Percentiles rank a stretch among this genome's conserved stretches.
Conservation (phyloP, 2,329 filamentous ascomycete genomes). For the Colletotrichum spaethianum region DNA sequence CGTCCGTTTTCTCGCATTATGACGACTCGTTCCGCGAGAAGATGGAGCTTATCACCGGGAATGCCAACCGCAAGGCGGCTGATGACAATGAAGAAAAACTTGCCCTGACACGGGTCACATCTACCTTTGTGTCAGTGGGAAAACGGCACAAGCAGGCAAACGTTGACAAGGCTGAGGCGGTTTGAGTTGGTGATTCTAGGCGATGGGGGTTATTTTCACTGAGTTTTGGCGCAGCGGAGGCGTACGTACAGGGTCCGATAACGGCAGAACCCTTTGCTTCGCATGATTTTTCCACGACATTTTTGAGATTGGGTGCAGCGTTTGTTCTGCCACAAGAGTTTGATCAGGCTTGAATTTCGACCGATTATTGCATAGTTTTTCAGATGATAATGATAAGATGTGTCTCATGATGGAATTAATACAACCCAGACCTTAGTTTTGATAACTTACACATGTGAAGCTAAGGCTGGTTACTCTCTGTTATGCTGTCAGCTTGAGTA, state of each 20-base stretch:
- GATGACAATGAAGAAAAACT: slow-evolving; percentile 24
- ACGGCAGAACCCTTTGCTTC: background rate
- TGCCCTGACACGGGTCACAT: slow-evolving; percentile 7
- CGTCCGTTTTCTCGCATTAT: slow-evolving; percentile 38
- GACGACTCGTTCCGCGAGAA: slow-evolving; percentile 39
- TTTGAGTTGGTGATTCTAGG: background rate
- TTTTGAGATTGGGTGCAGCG: background rate
- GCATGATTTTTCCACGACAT: background rate
- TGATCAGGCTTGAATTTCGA: background rate
- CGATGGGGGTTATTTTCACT: background rate
- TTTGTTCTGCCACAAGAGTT: background rate
- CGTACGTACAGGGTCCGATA: slow-evolving; percentile 7
- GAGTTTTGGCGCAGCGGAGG: slow-evolving; percentile 6
- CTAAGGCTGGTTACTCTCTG: too few relatives aligned
- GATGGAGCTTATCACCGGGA: slow-evolving; percentile 31
- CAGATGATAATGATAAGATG: slow-evolving; percentile 28
- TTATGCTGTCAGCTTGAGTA: too few relatives aligned
- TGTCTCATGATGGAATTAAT: slow-evolving; percentile 20
- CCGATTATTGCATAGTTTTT: slow-evolving; percentile 8
- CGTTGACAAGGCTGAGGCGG: background rate
- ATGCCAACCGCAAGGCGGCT: slow-evolving; percentile 10
- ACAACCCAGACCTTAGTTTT: too few relatives aligned
- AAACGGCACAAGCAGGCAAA: background rate
- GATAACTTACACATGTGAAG: too few relatives aligned
- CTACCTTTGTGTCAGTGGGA: slow-evolving; percentile 17